Base-by-base conservation (phyloP, 805 yeast genomes). In the Ogataea pilisensis region DNA sequence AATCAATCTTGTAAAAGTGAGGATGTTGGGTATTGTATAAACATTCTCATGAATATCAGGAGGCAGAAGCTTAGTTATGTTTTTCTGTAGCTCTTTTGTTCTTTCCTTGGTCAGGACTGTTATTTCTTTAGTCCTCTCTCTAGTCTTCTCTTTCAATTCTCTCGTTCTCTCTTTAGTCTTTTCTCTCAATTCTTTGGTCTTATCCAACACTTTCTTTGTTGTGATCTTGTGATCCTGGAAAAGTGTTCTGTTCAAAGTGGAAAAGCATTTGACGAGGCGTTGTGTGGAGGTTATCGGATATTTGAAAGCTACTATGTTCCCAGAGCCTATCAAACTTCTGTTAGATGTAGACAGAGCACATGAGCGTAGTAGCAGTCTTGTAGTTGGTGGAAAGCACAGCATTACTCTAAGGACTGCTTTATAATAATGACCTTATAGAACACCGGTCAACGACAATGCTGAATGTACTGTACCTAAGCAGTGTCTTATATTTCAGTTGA, bases 1-100 rank as follows among this genome's bases (percentile, higher is more conserved):
- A 2, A 75, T 66, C n/a, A 93, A 75, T 50, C 99, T 67, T 1
- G 95, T 76, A 54, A 83, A 60, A 0, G 99, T 93, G 35, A 93
- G 68, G 13, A 86, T 54, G 60, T 93, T 93, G 12, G 99, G 99
- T 4, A 95, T 54, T 0, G 96, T 89, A 63, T 82, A 85, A 9
- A 86, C 66, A 45, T 81, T 75, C 51, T 82, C 85, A 46, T 66
- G 79, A 34, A 67, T 48, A 24, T 63, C 65, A 4, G 57, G 44
- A 1, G 65, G 65, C 2, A 61, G 41, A 14, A 60, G 60, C 37
- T 55, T 58, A 13, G 46, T 54, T 30, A 67, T 51, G 37, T 63
- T 60, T n/a, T 61, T 48, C 14, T 41, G 44, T 9, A 53, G 29
- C 29, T 49, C 46, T 19, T 42, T 39, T 2, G 59, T 50, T 11